Conservation (phyloP, 2,329 filamentous ascomycete species). For the Sclerotiophoma versabilis region DNA sequence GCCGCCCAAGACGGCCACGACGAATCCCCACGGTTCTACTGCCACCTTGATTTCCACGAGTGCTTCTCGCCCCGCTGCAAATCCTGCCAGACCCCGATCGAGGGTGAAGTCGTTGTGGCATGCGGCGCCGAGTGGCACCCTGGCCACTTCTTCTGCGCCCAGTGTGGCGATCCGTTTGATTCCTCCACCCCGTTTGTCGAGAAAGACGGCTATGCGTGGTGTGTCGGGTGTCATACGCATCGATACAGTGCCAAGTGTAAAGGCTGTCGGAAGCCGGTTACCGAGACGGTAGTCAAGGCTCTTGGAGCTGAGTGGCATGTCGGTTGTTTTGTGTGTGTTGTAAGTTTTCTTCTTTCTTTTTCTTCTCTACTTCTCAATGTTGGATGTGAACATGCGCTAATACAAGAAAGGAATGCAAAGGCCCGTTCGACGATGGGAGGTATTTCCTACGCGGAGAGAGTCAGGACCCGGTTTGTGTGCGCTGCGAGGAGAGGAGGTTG, state of each 20-base stretch:
- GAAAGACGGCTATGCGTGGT: conserved; percentile 98
- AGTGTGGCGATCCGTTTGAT: conserved; percentile 86
- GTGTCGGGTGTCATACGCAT: conserved; percentile 88
- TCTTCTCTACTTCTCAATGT: neutral
- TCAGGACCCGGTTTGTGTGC: conserved; percentile 67
- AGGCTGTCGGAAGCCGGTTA: conserved; percentile 82
- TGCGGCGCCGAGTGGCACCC: conserved; percentile 96
- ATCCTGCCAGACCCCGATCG: conserved; percentile 94
- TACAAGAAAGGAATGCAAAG: conserved; percentile 61
- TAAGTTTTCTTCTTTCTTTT: conserved; percentile 40
- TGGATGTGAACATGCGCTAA: conserved; percentile 14
- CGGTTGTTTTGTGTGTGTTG: conserved; percentile 82
- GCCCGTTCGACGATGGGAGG: conserved; percentile 66
- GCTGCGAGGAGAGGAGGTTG: conserved; percentile 67
- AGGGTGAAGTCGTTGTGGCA: conserved; percentile 92
- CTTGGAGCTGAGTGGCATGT: conserved; percentile 94
- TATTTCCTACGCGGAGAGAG: conserved; percentile 68
- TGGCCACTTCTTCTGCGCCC: conserved; percentile 98
- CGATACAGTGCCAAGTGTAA: conserved; percentile 89
- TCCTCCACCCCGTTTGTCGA: conserved; percentile 83
- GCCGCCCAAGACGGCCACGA: conserved; percentile 70
- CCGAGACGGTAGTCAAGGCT: conserved; percentile 88
- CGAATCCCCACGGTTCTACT: conserved; percentile 81
- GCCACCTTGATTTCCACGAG: conserved; percentile 98
- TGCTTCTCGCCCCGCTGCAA: conserved; percentile 91